A percentile compares a stretch with the other conserved stretches of the same genome.
Evolutionary conservation across 2,329 filamentous ascomycete species (phyloP).

Genomic region (Penicillium decumbens): DNA sequence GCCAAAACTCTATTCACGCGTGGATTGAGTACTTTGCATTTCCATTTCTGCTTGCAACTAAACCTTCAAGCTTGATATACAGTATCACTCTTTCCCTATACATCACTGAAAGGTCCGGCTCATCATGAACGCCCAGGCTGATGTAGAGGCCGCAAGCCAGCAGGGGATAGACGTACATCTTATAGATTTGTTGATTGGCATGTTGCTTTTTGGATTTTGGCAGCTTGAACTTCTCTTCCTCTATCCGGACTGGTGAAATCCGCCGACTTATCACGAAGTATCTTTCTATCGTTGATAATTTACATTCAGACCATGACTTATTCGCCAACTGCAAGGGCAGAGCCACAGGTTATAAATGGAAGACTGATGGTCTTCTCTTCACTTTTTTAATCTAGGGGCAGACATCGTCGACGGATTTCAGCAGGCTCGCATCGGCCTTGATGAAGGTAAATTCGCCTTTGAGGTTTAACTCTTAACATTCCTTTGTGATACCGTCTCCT

Average conservation of each 20-base stretch:
- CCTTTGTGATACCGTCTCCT: too few relatives aligned
- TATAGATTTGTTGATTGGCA: not conserved
- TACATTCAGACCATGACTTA: too few relatives aligned
- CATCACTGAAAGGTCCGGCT: not conserved
- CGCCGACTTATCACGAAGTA: too few relatives aligned
- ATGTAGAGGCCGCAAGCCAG: not conserved
- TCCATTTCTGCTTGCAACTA: too few relatives aligned
- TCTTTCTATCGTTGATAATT: too few relatives aligned
- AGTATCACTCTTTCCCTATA: not conserved
- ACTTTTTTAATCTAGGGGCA: slow-evolving; percentile 46
- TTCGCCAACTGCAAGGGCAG: too few relatives aligned
- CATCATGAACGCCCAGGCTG: not conserved
- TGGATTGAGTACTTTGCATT: slow-evolving; percentile 1
- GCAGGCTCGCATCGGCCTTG: slow-evolving; percentile 44
- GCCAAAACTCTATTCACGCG: slow-evolving; percentile 4
- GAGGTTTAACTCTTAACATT: too few relatives aligned
- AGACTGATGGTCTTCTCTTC: slow-evolving; percentile 53
- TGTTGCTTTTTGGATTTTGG: not conserved
- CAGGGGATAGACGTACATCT: not conserved
- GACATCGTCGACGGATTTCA: slow-evolving; percentile 48
- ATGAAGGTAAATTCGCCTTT: slow-evolving; percentile 47
- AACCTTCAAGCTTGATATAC: not conserved
- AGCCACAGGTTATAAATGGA: slow-evolving; percentile 51
- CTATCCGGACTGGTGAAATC: not conserved
- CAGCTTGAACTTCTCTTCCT: not conserved